Base-by-base conservation (phyloP, 306 rosid genomes). In the Adenanthera pavonina region DNA sequence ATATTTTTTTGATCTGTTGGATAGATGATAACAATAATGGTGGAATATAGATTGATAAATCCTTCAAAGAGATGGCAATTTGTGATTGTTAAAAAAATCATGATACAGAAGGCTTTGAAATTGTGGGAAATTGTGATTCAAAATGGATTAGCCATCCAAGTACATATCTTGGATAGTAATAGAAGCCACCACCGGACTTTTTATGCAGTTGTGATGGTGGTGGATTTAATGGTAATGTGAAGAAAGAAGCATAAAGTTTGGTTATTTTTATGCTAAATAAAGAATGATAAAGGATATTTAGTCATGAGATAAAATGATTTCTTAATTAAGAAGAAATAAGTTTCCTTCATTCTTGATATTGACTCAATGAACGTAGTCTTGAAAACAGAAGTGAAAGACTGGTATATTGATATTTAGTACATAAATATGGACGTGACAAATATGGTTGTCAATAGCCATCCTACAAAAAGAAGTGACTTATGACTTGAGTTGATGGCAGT, bases 1-100 rank as follows among this genome's bases (percentile, higher is more conserved):
- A 35, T 64, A 41, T 77, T 65, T 62, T 48, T 56, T 15, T 77
- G 12, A 76, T 68, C 17, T 52, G 38, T 40, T 48, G 51, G 48
- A 65, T 49, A 10, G 36, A 20, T 14, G 51, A 65, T 40, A 53
- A 2, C 12, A 64, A 9, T 49, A 35, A 2, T 35, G 14, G 12
- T 51, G 7, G 19, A 49, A n/a, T 52, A 33, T 19, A 3, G 52
- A 78, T 19, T 12, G 53, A 40, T 67, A 13, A 67, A 49, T 0
- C n/a, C 14, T 44, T 49, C 14, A 7, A 77, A 15, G 56, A 19
- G 54, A 75, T 20, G 25, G 69, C 6, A 15, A 25, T 14, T 20
- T 54, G 15, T 56, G 49, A 17, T 19, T 56, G 33, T n/a, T 17
- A n/a, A n/a, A n/a, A 1, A 56, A 56, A n/a, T 56, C 11, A 56